Base-by-base conservation (phyloP, 2,329 filamentous ascomycete species). In the Fusarium ambrosium region DNA sequence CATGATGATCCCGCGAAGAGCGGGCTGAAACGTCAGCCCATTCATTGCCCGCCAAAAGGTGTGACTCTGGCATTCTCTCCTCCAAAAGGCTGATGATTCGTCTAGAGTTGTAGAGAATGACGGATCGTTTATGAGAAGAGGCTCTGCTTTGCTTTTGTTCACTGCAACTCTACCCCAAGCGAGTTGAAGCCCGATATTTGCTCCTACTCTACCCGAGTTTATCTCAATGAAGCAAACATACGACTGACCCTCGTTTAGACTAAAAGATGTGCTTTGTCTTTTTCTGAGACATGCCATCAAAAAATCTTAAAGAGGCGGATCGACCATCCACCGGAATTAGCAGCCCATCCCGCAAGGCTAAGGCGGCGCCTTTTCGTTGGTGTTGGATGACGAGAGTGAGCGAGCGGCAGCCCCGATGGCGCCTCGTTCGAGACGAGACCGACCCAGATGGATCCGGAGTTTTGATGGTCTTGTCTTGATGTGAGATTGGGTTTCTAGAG, bases 21-120 rank as follows among this genome's bases (percentile, higher is more conserved):
- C 70, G 61, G 74, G 74, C 77, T 79, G 77, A 79, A 78, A 77
- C 68, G 53, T 78, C 68, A 79, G 77, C 73, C 71, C 62, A 69
- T 62, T 36, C 62, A 69, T 62, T 36, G 20, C 13, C 11, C 11
- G 18, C n/a, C 66, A 55, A 36, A 41, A 45, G 29, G 53, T 53
- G 48, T 53, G 45, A 51, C 45, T 51, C 45, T 51, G 45, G 45
- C 20, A 48, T 14, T 48, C 14, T 24, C 14, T 6, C 13, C 16
- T 20, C 27, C 2, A 29, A 18, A 11, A 22, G 29, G 48, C 48
- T 53, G 48, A 29, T 29, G 48, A 53, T 53, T 53, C 48, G 48
- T 53, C 48, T 20, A 32, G 48, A 32, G 48, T 29, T 53, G 24
- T 32, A n/a, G 24, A 29, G 24, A 53, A 53, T 53, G 48, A 53